These are phyloP conservation scores for Halophytophthora polymorphica DNA, from an alignment of 352 stramenopile genomes.

Conservation along the genomic window DNA sequence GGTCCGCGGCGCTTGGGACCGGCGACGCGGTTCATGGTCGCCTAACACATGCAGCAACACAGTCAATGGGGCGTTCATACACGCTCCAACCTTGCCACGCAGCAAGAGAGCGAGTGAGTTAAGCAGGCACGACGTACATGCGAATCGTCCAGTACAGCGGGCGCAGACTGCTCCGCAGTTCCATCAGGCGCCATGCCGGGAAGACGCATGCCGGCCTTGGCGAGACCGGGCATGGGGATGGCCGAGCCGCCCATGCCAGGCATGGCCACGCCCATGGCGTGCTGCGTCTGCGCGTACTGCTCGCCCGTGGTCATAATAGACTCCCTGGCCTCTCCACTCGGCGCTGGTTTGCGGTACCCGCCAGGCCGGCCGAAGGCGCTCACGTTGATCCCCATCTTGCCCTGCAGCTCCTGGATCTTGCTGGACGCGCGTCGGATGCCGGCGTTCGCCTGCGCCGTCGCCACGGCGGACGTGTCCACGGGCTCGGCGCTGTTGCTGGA, in stretches of 20 bases:
- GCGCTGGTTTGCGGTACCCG: slow-evolving; percentile 39
- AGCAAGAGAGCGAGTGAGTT: slow-evolving; percentile 2
- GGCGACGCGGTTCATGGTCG: slow-evolving; percentile 72
- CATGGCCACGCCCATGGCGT: slow-evolving; percentile 73
- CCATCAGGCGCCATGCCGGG: slow-evolving; percentile 52
- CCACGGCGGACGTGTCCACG: slow-evolving; percentile 23
- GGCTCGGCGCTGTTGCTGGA: slow-evolving; percentile 3
- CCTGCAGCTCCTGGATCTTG: slow-evolving; percentile 77
- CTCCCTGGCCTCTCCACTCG: slow-evolving; percentile 17
- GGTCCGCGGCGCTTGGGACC: slow-evolving; percentile 78
- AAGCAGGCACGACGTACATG: slow-evolving; percentile 42
- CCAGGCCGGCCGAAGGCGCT: slow-evolving; percentile 69
- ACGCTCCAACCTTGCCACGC: not conserved
- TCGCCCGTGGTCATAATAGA: slow-evolving; percentile 84
- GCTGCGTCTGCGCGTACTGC: slow-evolving; percentile 67
- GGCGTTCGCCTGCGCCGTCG: slow-evolving; percentile 29
- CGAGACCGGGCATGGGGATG: slow-evolving; percentile 80
- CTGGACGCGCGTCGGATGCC: slow-evolving; percentile 31
- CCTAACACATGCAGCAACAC: slow-evolving; percentile 27
- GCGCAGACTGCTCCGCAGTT: slow-evolving; percentile 21
- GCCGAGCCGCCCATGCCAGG: slow-evolving; percentile 71
- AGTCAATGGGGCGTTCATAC: slow-evolving; percentile 2
- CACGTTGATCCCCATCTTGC: slow-evolving; percentile 80
- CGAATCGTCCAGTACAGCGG: slow-evolving; percentile 41
- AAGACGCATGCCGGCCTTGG: slow-evolving; percentile 61